phyloP scores from a whole-genome alignment of 176 grass and related monocot species.

The Dendrocalamus sinicus region DNA sequence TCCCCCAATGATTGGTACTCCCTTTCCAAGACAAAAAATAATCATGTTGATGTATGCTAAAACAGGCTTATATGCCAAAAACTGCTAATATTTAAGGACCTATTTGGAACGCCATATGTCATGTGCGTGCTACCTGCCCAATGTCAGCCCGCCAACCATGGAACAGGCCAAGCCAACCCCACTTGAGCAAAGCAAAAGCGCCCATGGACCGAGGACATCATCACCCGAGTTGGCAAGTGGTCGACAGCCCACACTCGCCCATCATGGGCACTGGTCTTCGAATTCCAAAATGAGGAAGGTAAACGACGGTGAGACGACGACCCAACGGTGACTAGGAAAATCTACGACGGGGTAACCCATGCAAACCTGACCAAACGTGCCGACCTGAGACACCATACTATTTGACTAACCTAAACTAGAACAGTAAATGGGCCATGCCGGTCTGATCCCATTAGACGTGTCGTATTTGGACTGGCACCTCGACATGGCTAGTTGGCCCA shows the following conservation, averaged over 20 bases:
- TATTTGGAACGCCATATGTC: too few relatives aligned
- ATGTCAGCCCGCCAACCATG: not conserved
- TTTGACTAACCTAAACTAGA: too few relatives aligned
- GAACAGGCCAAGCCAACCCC: not conserved
- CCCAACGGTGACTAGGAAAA: slow-evolving; percentile 49
- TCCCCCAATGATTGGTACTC: too few relatives aligned
- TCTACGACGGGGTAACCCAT: slow-evolving; percentile 36
- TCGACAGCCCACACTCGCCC: not conserved
- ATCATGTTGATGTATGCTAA: too few relatives aligned
- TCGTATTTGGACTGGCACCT: fast-evolving
- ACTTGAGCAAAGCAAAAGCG: not conserved
- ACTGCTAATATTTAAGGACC: too few relatives aligned
- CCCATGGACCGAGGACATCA: not conserved
- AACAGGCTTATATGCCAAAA: too few relatives aligned
- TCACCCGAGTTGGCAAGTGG: not conserved
- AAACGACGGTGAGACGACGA: slow-evolving; percentile 41
- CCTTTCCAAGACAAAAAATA: too few relatives aligned
- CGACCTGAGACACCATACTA: too few relatives aligned
- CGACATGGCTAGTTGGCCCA: fast-evolving
- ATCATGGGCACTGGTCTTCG: not conserved
- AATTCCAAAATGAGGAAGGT: slow-evolving; percentile 15
- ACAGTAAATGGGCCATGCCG: too few relatives aligned
- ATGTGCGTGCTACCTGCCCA: too few relatives aligned
- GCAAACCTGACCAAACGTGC: not conserved
- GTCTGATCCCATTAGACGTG: too few relatives aligned